Evolutionary conservation across 352 stramenopile species (phyloP).

Genomic region (Globisporangium viniferum): DNA sequence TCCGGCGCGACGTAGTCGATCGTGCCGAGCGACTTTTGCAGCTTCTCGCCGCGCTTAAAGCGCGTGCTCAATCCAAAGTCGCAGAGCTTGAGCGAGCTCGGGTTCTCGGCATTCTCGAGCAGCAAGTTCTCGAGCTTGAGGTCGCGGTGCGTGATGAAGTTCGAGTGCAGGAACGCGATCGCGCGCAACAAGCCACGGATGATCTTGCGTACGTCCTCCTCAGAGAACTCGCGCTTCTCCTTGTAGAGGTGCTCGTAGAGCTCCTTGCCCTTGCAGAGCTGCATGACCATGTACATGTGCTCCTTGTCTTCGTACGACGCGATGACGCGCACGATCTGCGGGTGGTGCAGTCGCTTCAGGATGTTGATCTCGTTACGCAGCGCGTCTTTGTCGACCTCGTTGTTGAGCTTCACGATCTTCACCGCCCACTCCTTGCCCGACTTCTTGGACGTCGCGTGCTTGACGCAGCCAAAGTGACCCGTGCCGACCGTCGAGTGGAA

Average conservation of each 20-base stretch:
- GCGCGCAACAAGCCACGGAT: conserved; percentile 59
- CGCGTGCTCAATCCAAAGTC: conserved; percentile 80
- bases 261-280: conserved; percentile 81
- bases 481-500: conserved; percentile 64
- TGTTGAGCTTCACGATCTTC: conserved; percentile 70
- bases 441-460: conserved; percentile 51
- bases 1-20: conserved; percentile 84
- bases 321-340: conserved; percentile 77
- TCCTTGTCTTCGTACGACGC: conserved; percentile 74
- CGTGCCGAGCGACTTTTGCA: conserved; percentile 71
- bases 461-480: conserved; percentile 72
- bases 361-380: conserved; percentile 79
- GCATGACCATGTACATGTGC: conserved; percentile 87
- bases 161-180: conserved; percentile 74
- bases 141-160: conserved; percentile 78
- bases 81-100: conserved; percentile 72
- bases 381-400: conserved; percentile 70
- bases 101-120: conserved; percentile 59
- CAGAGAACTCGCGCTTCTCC: conserved; percentile 53
- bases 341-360: conserved; percentile 72
- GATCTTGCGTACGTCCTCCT: conserved; percentile 64
- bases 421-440: conserved; percentile 77
- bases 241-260: conserved; percentile 78
- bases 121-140: conserved; percentile 84
- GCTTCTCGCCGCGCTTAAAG: conserved; percentile 68